Conservation (phyloP, 192 early-diverging fungal genomes). For the Backusella sp. region DNA sequence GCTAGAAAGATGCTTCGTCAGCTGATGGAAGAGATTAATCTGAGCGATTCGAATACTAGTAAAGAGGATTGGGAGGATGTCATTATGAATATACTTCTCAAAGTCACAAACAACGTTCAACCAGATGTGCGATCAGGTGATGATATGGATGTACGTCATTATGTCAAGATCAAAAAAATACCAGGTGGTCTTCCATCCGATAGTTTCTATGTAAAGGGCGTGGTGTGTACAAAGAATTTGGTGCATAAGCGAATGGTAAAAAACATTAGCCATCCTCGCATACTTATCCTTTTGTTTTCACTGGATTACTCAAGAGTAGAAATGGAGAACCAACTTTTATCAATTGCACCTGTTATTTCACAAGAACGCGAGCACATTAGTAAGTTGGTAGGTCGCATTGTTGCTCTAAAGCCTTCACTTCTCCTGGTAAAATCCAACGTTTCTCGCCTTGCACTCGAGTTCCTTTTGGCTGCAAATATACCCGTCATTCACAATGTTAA, state of each 20-base stretch:
- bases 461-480: constrained; percentile 76
- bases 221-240: constrained; percentile 92
- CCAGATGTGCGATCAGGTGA: constrained; percentile 75
- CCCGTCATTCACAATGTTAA: constrained; percentile 87
- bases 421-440: constrained; percentile 82
- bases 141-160: constrained; percentile 84
- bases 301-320: constrained; percentile 77
- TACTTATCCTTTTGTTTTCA: constrained; percentile 85
- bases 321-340: constrained; percentile 72
- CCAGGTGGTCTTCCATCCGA: constrained; percentile 80
- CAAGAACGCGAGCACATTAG: constrained; percentile 84
- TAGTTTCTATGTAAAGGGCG: constrained; percentile 83
- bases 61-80: constrained; percentile 65
- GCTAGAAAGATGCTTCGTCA: constrained; percentile 69
- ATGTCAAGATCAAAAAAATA: constrained; percentile 95
- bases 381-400: constrained; percentile 77
- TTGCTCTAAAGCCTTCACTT: constrained; percentile 72
- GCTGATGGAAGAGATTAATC: constrained; percentile 64
- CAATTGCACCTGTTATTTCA: constrained; percentile 76
- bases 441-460: constrained; percentile 82
- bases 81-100: constrained; percentile 67
- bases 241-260: constrained; percentile 90
- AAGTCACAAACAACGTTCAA: constrained; percentile 57
- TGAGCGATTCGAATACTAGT: constrained; percentile 30
- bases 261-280: constrained; percentile 63